phyloP scores from a whole-genome alignment of 179 eudicot genomes.

The Gypsophila paniculata region DNA sequence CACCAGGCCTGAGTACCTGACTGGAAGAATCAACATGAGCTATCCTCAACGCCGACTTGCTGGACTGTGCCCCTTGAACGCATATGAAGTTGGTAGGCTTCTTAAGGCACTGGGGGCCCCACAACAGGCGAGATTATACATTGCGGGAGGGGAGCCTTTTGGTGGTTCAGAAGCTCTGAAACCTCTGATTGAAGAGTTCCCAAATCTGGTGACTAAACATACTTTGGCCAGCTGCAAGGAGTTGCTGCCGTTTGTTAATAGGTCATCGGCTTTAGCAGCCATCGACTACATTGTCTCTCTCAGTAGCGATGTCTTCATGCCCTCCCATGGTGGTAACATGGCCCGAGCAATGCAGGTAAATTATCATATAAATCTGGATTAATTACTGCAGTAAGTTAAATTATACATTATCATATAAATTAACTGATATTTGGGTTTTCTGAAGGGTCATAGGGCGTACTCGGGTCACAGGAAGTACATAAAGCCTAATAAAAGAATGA shows the following conservation, averaged over 20 bases:
- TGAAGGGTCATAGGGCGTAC: conserved; percentile 63
- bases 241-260: conserved; percentile 44
- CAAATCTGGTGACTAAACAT: conserved; percentile 49
- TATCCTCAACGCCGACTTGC: conserved; percentile 45
- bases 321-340: conserved; percentile 84
- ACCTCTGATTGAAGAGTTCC: conserved; percentile 47
- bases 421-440: neutral
- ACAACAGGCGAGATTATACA: conserved; percentile 40
- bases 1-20: conserved; percentile 46
- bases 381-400: neutral
- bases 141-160: conserved; percentile 69
- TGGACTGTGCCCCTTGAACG: conserved; percentile 67
- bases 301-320: conserved; percentile 74
- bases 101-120: conserved; percentile 67
- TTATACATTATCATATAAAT: too few species aligned
- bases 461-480: conserved; percentile 44
- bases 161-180: conserved; percentile 55
- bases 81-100: conserved; percentile 53
- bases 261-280: conserved; percentile 58
- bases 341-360: conserved; percentile 70
- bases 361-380: neutral
- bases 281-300: conserved; percentile 65
- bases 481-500: conserved; percentile 67
- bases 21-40: conserved; percentile 52
- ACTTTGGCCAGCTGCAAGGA: conserved; percentile 52